These are phyloP conservation scores for Saccharomycopsis vini DNA, from an alignment of 805 yeast genomes.

Conservation along the genomic window DNA sequence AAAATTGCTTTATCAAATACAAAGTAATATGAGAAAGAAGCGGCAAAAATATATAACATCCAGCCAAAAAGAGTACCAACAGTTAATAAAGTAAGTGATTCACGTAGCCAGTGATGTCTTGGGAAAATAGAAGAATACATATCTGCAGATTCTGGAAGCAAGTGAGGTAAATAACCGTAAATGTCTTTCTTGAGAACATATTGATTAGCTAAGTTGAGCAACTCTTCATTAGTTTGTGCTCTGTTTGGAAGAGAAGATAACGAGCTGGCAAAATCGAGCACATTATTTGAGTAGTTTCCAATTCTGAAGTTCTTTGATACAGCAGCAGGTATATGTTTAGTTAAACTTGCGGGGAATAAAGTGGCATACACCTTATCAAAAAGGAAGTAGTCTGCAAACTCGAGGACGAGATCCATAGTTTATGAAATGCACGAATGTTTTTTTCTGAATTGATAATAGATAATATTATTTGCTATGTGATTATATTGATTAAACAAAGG, in stretches of 20 bases:
- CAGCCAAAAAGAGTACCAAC: slow-evolving; percentile 80
- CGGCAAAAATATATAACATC: slow-evolving; percentile 67
- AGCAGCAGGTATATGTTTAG: slow-evolving; percentile 27
- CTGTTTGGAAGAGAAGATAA: neutral
- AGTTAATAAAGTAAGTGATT: slow-evolving; percentile 52
- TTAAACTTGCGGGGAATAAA: slow-evolving; percentile 50
- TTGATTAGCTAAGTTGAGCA: slow-evolving; percentile 10
- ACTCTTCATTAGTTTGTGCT: neutral
- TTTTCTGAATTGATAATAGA: too few species aligned
- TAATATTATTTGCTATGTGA: too few species aligned
- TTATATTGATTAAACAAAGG: too few species aligned
- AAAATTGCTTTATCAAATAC: slow-evolving; percentile 84
- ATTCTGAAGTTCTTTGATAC: slow-evolving; percentile 21
- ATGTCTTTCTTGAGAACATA: slow-evolving; percentile 29
- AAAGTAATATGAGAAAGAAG: slow-evolving; percentile 64
- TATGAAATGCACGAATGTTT: too few species aligned
- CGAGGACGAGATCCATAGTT: slow-evolving; percentile 85
- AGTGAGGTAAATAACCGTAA: slow-evolving; percentile 54
- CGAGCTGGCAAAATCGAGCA: slow-evolving; percentile 10
- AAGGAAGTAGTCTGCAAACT: slow-evolving; percentile 60
- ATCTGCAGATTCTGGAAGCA: slow-evolving; percentile 46
- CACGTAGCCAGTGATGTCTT: slow-evolving; percentile 68
- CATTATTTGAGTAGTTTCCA: slow-evolving; percentile 18
- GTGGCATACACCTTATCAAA: slow-evolving; percentile 71
- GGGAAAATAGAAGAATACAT: slow-evolving; percentile 61